Evolutionary conservation across 1,284 basidiomycete species (phyloP), one percentile per base, ranked within the genome.

Genomic region (Apiotrichum brassicae): DNA sequence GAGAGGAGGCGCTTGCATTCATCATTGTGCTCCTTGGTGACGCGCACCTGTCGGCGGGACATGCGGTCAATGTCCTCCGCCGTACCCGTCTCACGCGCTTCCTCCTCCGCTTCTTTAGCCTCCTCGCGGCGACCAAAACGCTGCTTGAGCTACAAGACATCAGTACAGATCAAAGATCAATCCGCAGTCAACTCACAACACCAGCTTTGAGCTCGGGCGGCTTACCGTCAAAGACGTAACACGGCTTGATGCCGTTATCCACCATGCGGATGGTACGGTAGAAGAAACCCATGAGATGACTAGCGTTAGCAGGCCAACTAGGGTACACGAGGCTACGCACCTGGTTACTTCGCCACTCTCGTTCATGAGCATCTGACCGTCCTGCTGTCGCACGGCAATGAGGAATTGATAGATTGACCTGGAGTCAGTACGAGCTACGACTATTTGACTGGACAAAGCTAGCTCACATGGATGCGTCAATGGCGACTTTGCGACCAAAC

Each of bases 201-300:
- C 90, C 90, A 50, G 89, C 84, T 75, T 99, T 99, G 71, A 99
- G 76, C 56, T 97, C 92, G 42, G 94, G 94, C 1, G 94, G 95
- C 71, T 94, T 95, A 9, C 95, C 95, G 73, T 99, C 95, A 63
- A 99, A 99, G 20, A 99, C 90, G 72, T 97, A 98, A 42, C 86
- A 87, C 1, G 94, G 94, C 69, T 99, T 98, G 68, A 98, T 92
- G 5, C 95, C 95, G 61, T 95, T 91, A 73, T 99, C 95, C n/a
- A 95, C 90, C 76, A 98, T 98, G 20, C 95, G 82, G 53, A 97
- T 88, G 0, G 92, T 95, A 26, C 94, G 82, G 68, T 97, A 97
- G 76, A 98, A 98, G 75, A 97, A 88, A 0, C 94, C 94, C 87
- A 98, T 97, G 16, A 98, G 77, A 74, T 98, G 94, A 75, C 91